Evolutionary conservation across 495 filamentous ascomycete genomes (phyloP).

Genomic region (Podospora anserina): DNA sequence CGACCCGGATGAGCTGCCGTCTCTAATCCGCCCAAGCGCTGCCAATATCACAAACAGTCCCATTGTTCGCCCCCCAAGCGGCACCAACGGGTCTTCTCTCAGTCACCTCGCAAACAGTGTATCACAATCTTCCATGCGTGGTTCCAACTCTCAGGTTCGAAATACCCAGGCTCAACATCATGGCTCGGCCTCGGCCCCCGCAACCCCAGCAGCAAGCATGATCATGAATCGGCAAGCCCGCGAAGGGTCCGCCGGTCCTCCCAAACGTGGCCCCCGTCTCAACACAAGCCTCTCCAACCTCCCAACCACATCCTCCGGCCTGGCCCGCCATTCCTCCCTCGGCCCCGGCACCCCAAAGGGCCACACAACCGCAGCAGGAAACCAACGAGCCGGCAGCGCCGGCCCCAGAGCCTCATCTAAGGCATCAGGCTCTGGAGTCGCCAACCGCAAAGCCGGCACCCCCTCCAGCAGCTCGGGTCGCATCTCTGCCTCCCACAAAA

Average conservation of each 20-base stretch:
- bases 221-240: constrained; percentile 62
- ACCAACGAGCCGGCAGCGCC: constrained; percentile 66
- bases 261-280: constrained; percentile 69
- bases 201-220: constrained; percentile 61
- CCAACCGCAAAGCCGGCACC: constrained; percentile 57
- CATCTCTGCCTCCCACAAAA: constrained; percentile 42
- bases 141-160: constrained; percentile 41
- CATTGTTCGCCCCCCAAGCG: constrained; percentile 40
- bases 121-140: constrained; percentile 31
- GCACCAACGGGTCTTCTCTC: constrained; percentile 28
- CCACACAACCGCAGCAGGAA: constrained; percentile 50
- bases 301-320: constrained; percentile 65
- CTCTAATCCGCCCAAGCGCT: constrained; percentile 62
- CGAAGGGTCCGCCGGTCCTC: constrained; percentile 73
- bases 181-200: constrained; percentile 56
- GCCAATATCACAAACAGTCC: constrained; percentile 42
- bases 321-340: constrained; percentile 74
- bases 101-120: constrained; percentile 51
- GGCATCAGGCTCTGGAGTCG: constrained; percentile 28
- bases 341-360: constrained; percentile 86
- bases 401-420: constrained; percentile 62
- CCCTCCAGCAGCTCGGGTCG: constrained; percentile 49
- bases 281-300: constrained; percentile 62
- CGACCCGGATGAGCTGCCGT: constrained; percentile 73
- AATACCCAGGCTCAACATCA: constrained; percentile 41